Conservation (phyloP, 75 land plant species). For the Isoetes taiwanensis region DNA sequence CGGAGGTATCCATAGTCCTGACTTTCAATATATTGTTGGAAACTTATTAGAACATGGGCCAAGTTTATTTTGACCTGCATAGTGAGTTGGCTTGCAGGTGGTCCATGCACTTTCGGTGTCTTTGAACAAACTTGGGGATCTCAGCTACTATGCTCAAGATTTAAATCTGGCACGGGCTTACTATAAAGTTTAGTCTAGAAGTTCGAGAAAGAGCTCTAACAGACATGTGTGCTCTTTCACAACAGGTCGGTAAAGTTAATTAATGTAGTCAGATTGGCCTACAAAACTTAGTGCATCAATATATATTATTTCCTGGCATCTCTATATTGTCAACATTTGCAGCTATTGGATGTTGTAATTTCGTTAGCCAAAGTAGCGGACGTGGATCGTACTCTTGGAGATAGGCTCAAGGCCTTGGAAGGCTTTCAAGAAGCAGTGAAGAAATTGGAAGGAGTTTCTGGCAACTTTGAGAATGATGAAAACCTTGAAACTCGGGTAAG, state of each 20-base stretch:
- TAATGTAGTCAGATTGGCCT: not conserved
- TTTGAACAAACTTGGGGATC: slow-evolving; percentile 92
- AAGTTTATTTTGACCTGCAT: not conserved
- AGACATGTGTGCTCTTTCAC: slow-evolving; percentile 30
- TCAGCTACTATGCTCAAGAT: slow-evolving; percentile 69
- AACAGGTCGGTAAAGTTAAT: slow-evolving; percentile 43
- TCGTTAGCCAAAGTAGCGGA: slow-evolving; percentile 97
- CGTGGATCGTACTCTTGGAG: slow-evolving; percentile 59
- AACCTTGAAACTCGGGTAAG: slow-evolving; percentile 52
- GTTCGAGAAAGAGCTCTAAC: slow-evolving; percentile 54
- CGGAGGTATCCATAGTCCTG: slow-evolving; percentile 44
- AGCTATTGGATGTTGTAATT: slow-evolving; percentile 68
- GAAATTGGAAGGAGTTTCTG: slow-evolving; percentile 41
- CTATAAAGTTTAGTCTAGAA: slow-evolving; percentile 54
- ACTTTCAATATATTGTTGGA: not conserved
- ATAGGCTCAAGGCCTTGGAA: slow-evolving; percentile 40
- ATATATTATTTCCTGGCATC: not conserved
- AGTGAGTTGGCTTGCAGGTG: slow-evolving; percentile 33
- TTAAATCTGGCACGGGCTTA: slow-evolving; percentile 55
- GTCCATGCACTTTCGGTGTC: slow-evolving; percentile 91
- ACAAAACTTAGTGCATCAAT: not conserved
- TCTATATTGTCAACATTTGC: slow-evolving; percentile 5
- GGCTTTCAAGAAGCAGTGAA: slow-evolving; percentile 82
- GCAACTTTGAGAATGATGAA: slow-evolving; percentile 22
- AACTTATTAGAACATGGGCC: not conserved